phyloP scores from a whole-genome alignment of 768 basidiomycete genomes.

The Tulasnella sp. region DNA sequence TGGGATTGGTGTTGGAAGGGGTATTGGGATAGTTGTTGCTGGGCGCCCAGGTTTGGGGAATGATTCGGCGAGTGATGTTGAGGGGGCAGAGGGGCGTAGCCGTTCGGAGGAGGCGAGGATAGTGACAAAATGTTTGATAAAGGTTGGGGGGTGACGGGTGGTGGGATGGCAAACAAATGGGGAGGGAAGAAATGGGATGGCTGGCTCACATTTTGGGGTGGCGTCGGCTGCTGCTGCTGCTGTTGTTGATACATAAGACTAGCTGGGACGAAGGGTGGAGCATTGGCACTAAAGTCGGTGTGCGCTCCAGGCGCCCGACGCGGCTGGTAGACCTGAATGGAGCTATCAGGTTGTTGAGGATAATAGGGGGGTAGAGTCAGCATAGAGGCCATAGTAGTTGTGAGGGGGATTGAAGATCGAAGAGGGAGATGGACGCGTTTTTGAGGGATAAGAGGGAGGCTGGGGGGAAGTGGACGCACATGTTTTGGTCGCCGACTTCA shows the following conservation, averaged over 20 bases:
- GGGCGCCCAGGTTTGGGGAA: slow-evolving; percentile 7
- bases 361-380: neutral
- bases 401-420: neutral
- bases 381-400: neutral
- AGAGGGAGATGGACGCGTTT: neutral
- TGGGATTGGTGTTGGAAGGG: slow-evolving; percentile 7
- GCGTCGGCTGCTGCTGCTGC: slow-evolving; percentile 12
- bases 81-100: slow-evolving; percentile 4
- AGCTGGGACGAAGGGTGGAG: slow-evolving; percentile 68
- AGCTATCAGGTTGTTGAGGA: slow-evolving; percentile 8
- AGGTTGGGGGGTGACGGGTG: slow-evolving; percentile 18
- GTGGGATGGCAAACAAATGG: slow-evolving; percentile 18
- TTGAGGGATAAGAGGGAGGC: neutral
- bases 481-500: slow-evolving; percentile 76
- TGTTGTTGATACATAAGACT: slow-evolving; percentile 44
- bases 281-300: slow-evolving; percentile 64
- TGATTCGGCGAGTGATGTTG: slow-evolving; percentile 5
- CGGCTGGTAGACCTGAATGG: slow-evolving; percentile 69
- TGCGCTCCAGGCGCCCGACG: slow-evolving; percentile 47
- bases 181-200: slow-evolving; percentile 18
- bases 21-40: slow-evolving; percentile 12
- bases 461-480: slow-evolving; percentile 31
- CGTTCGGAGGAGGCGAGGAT: slow-evolving; percentile 12
- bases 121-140: slow-evolving; percentile 20
- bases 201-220: slow-evolving; percentile 18